Evolutionary conservation across 2,329 filamentous ascomycete genomes (phyloP).

Genomic region (Talaromyces sp.): DNA sequence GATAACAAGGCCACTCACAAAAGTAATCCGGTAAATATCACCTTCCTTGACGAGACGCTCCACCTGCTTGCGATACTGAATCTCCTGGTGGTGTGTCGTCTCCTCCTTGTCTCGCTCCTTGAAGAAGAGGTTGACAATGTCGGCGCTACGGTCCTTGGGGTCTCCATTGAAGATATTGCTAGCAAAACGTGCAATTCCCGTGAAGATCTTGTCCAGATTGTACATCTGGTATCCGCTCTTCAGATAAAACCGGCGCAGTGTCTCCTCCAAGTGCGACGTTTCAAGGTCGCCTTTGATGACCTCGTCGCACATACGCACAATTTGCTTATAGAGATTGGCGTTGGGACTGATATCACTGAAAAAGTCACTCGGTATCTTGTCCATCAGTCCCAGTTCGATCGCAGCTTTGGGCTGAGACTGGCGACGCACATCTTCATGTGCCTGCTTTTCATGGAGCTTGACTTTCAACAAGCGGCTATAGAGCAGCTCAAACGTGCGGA

Average conservation of each 20-base stretch:
- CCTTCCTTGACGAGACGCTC: conserved; percentile 91
- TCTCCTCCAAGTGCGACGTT: conserved; percentile 78
- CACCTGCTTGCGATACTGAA: conserved; percentile 84
- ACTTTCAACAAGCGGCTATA: conserved; percentile 79
- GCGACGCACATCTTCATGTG: conserved; percentile 68
- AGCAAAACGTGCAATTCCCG: conserved; percentile 73
- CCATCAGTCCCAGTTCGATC: conserved; percentile 74
- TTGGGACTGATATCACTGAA: conserved; percentile 63
- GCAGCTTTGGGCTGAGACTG: conserved; percentile 75
- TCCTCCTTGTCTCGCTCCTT: conserved; percentile 75
- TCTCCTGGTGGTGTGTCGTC: conserved; percentile 85
- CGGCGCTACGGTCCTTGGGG: conserved; percentile 85
- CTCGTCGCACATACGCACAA: conserved; percentile 79
- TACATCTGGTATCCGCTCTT: conserved; percentile 90
- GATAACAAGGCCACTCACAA: conserved; percentile 59
- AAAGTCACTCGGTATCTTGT: conserved; percentile 70
- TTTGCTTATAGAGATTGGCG: conserved; percentile 78
- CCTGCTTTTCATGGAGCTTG: conserved; percentile 72
- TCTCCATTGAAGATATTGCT: conserved; percentile 81
- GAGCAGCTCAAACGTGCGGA: conserved; percentile 86
- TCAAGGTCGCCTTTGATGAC: conserved; percentile 80
- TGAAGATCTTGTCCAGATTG: conserved; percentile 83
- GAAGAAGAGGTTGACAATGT: conserved; percentile 84
- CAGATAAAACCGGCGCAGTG: conserved; percentile 85
- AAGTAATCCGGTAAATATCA: conserved; percentile 85